These are phyloP conservation scores for Petunia axillaris DNA, from an alignment of 257 asterid genomes.

Conservation along the genomic window DNA sequence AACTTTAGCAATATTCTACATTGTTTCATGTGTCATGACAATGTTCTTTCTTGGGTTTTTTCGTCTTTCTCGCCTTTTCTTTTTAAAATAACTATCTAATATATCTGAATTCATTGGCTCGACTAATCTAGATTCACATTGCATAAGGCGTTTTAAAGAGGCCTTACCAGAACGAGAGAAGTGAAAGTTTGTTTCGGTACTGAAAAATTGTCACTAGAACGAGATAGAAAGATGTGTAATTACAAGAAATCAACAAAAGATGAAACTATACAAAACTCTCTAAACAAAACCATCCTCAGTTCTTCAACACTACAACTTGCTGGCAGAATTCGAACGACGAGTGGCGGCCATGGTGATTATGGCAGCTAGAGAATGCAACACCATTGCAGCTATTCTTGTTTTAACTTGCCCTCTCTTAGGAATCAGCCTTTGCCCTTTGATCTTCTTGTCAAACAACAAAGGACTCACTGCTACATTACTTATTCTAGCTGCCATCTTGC, in stretches of 20 bases:
- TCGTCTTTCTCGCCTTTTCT: too few species aligned
- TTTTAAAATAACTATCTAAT: too few species aligned
- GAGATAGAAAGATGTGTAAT: background rate
- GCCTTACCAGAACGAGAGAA: too few species aligned
- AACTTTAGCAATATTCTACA: slow-evolving; percentile 14
- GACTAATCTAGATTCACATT: too few species aligned
- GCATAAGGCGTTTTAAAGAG: too few species aligned
- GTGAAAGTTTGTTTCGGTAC: background rate
- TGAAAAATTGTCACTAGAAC: background rate
- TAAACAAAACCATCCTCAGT: background rate
- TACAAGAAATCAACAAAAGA: background rate
- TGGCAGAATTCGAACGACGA: slow-evolving; percentile 36
- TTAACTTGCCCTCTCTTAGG: slow-evolving; percentile 71
- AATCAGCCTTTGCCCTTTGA: slow-evolving; percentile 30
- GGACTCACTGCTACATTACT: slow-evolving; percentile 33
- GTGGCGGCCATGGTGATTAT: slow-evolving; percentile 38
- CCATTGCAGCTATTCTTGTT: slow-evolving; percentile 60
- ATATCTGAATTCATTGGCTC: too few species aligned
- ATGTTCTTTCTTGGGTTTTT: background rate
- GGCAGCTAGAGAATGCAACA: slow-evolving; percentile 48
- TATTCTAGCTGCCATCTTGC: slow-evolving; percentile 23
- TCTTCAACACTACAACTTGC: slow-evolving; percentile 33
- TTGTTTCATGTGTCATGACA: background rate
- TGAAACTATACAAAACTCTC: background rate
- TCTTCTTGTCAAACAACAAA: slow-evolving; percentile 29